Base-by-base conservation (phyloP, 139 green algal species). In the Coelastrella sp. region DNA sequence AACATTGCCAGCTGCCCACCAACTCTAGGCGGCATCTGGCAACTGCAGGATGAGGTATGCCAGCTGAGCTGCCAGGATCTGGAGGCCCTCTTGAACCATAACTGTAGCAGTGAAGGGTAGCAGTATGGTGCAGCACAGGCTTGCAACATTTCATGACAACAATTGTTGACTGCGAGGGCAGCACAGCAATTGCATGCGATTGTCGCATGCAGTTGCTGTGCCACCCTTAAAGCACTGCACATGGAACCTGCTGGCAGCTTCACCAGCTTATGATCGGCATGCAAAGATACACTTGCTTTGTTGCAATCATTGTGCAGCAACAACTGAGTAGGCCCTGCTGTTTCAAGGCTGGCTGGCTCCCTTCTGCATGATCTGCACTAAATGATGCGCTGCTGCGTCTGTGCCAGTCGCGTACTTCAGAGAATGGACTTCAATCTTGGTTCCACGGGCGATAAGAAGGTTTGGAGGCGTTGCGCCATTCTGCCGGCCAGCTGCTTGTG, bases 361-460 rank as follows among this genome's bases (percentile, higher is more conserved):
- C 7, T 82, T 27, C 35, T 60, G 12, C 35, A 82, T 65, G 35
- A 25, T 65, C 14, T 58, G 14, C 76, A 27, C 20, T 19, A 27
- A 27, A 61, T 27, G 15, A 8, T 60, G 9, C 60, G 14, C 56
- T 35, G 20, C 19, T 20, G 20, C 24, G 10, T 14, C 19, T 75
- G 27, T 7, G 17, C 17, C 60, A 61, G 24, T 24, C 79, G 63
- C 27, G 19, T 65, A 93, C 89, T 94, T 92, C 24, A 97, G 75
- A 22, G 22, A 58, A 83, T 95, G 97, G 0, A 98, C 87, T 61
- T 98, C 95, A 66, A 99, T 85, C 6, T 93, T 82, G 24, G 95
- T 98, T 19, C 90, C 89, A 25, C 94, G 88, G 6, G 94, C 91
- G 1, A 98, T 61, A 4, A 99, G 82, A 9, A 99, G 84, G 86